Base-by-base conservation (phyloP, 176 grass and related monocot species). In the Juncus inflexus region DNA sequence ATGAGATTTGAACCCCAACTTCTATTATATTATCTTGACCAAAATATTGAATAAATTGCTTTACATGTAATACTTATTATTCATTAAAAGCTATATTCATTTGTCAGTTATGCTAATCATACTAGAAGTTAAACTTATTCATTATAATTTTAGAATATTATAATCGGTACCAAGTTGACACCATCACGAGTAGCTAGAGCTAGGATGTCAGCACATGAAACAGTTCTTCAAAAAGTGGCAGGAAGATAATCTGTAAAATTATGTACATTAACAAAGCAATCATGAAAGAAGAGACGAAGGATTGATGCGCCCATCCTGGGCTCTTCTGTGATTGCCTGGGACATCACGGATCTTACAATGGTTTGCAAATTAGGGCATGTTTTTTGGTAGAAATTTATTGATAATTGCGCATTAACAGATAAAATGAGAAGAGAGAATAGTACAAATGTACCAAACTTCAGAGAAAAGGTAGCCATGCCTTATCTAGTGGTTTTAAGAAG, bases 251-350 rank as follows among this genome's bases (percentile, higher is more conserved):
- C 3, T 42, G 59, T 3, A 35, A 35, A 35, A 35, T 61, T 36
- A 8, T 16, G 12, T 61, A 83, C 80, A 61, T 85, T 80, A 15
- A 79, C 78, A 45, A 90, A 90, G 75, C 86, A 90, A 63, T 85
- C 86, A 40, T 90, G 82, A 78, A 90, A 90, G 74, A 82, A 85
- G 50, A 90, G 66, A 41, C 82, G 78, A 64, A 90, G 70, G 7
- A 90, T 66, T 15, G 75, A 85, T 0, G 81, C 81, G 1, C 65
- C 84, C 67, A 74, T 70, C 16, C 65, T 66, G 0, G 78, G 76
- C 16, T 95, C 85, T 5, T 65, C 42, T 0, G 72, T 11, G 3
- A 86, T 58, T 0, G 77, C 85, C 15, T 62, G 70, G 19, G 80
- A 49, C 80, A 90, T 74, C 7, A 55, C 77, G 7, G 77, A 76